A percentile compares a stretch with the other conserved stretches of the same genome.
These are phyloP conservation scores for Stagonosporopsis rhizophila DNA, from an alignment of 2,329 filamentous ascomycete genomes.

Conservation along the genomic window DNA sequence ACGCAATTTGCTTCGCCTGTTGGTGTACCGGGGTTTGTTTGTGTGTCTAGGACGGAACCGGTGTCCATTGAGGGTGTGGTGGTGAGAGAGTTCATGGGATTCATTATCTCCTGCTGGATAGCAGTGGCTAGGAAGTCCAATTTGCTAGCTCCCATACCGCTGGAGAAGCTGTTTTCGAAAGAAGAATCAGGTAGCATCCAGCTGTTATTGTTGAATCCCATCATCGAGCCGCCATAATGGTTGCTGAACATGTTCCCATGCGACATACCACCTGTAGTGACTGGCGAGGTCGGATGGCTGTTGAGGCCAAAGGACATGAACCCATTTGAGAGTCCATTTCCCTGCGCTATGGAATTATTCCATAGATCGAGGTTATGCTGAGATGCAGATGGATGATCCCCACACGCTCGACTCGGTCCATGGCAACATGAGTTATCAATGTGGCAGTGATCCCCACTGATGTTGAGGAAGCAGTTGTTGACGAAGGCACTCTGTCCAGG, in stretches of 20 bases:
- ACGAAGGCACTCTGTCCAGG: constrained; percentile 25
- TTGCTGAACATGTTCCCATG: constrained; percentile 24
- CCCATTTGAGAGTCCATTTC: constrained; percentile 36
- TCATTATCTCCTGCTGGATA: constrained; percentile 36
- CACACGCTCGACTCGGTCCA: constrained; percentile 37
- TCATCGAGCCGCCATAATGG: constrained; percentile 25
- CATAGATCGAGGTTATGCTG: constrained; percentile 36
- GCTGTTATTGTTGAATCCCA: constrained; percentile 27
- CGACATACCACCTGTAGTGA: constrained; percentile 27
- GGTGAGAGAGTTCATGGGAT: constrained; percentile 20
- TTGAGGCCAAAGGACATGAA: constrained; percentile 38
- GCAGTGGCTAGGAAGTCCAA: constrained; percentile 41
- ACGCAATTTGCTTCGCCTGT: constrained; percentile 26
- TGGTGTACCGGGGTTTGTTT: constrained; percentile 9
- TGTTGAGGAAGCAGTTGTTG: constrained; percentile 39
- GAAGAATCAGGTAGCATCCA: constrained; percentile 42
- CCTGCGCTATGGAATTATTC: constrained; percentile 36
- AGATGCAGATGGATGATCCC: constrained; percentile 36
- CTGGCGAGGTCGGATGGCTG: constrained; percentile 29
- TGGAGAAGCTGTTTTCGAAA: constrained; percentile 24
- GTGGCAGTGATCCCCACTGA: constrained; percentile 45
- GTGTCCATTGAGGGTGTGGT: constrained; percentile 19
- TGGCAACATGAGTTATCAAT: constrained; percentile 48
- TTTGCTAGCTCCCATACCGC: constrained; percentile 27
- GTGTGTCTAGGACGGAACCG: constrained; percentile 5